A percentile compares a stretch with the other conserved stretches of the same genome.
Conservation (phyloP, 139 green algal genomes). For the Chlorella ohadii region DNA sequence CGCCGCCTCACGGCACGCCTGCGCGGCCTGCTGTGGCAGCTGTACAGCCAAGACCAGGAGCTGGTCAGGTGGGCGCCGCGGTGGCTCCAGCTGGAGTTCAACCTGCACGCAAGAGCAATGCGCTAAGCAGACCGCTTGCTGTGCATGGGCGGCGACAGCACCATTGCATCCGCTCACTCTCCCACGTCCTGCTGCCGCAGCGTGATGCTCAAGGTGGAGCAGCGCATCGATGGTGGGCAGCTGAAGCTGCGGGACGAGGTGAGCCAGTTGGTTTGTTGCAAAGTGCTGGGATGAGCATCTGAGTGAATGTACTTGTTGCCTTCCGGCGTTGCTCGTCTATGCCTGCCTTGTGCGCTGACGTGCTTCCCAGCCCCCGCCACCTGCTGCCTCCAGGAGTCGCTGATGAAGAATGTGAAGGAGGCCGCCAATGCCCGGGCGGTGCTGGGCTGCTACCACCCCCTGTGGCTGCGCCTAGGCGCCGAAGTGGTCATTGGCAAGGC, state of each 20-base stretch:
- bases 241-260: slow-evolving; percentile 66
- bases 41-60: slow-evolving; percentile 50
- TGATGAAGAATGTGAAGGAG: slow-evolving; percentile 59
- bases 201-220: slow-evolving; percentile 68
- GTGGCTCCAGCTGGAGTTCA: too few species aligned
- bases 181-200: background rate
- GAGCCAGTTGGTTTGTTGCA: background rate
- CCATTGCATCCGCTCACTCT: too few species aligned
- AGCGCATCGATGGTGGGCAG: slow-evolving; percentile 56
- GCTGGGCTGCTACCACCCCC: slow-evolving; percentile 82
- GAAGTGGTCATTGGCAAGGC: slow-evolving; percentile 52
- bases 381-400: slow-evolving; percentile 33
- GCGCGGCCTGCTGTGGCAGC: slow-evolving; percentile 42
- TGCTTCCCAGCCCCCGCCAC: too few species aligned
- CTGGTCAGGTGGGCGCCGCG: slow-evolving; percentile 28
- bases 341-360: too few species aligned
- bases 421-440: slow-evolving; percentile 55
- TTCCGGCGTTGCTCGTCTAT: too few species aligned
- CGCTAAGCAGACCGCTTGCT: too few species aligned
- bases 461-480: slow-evolving; percentile 83
- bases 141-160: too few species aligned
- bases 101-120: too few species aligned
- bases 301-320: too few species aligned
- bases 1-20: slow-evolving; percentile 34
- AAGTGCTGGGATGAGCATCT: background rate